phyloP scores from a whole-genome alignment of 169 alveolate genomes.

The Theileria annulata region DNA sequence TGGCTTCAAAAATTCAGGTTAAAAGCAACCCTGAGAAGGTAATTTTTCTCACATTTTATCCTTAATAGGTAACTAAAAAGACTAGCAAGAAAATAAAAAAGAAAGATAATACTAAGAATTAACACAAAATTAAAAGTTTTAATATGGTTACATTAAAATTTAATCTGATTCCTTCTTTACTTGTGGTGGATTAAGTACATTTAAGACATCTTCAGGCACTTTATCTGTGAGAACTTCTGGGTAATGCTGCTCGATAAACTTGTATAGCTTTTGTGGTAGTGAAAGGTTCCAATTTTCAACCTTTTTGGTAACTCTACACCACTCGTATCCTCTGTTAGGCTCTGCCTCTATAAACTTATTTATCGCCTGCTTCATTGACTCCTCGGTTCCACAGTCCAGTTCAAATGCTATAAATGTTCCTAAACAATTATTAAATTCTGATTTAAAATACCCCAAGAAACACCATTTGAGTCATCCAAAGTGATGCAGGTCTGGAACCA shows the following conservation, averaged over 20 bases:
- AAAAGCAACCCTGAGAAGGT: conserved; percentile 6
- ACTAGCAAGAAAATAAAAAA: conserved; percentile 2
- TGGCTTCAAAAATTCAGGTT: conserved; percentile 46
- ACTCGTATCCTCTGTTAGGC: conserved; percentile 81
- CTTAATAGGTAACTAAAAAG: neutral
- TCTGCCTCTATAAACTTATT: conserved; percentile 80
- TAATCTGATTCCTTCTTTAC: conserved; percentile 19
- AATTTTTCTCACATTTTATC: neutral
- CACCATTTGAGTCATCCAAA: conserved; percentile 89
- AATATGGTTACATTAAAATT: conserved; percentile 2
- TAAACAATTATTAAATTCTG: neutral
- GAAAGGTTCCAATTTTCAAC: conserved; percentile 79
- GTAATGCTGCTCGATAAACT: conserved; percentile 51
- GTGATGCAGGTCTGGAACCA: conserved; percentile 93
- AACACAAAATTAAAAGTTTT: neutral
- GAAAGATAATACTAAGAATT: neutral
- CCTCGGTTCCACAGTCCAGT: conserved; percentile 82
- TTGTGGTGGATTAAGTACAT: conserved; percentile 30
- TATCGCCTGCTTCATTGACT: conserved; percentile 73
- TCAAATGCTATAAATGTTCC: conserved; percentile 88
- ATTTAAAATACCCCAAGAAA: conserved; percentile 89
- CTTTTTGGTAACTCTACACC: conserved; percentile 78
- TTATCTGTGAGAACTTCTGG: conserved; percentile 21
- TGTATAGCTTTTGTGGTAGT: conserved; percentile 71
- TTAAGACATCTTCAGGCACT: conserved; percentile 27